Evolutionary conservation across 495 filamentous ascomycete species (phyloP), one percentile per base, ranked within the genome.

Genomic region (Lentithecium fluviatile): DNA sequence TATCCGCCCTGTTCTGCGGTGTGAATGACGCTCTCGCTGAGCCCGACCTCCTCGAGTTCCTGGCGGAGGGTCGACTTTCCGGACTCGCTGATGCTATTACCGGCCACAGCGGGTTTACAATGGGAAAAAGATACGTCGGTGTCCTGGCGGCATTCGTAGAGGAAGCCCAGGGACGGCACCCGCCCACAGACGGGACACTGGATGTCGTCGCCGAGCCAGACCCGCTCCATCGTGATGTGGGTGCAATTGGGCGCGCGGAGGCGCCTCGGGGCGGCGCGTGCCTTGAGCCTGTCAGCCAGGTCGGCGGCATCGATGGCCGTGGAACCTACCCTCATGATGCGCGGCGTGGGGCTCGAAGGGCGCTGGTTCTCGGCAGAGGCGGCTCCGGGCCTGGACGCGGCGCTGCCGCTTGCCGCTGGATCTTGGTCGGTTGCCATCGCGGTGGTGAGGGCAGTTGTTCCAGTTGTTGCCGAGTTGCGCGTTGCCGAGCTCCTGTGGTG

Each of bases 61-160:
- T 4, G 17, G 12, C 58, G 66, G 38, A 65, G 19, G 68, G 50
- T 23, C 66, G 17, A 75, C 43, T 60, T 54, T 15, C 15, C 17
- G 11, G 20, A 23, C 26, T 10, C 34, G 1, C n/a, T 13, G 26
- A 29, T 20, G 38, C n/a, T 23, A 6, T 48, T n/a, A 17, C 4
- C 12, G 10, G 29, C 45, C 13, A 20, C 19, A 6, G 6, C 15
- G 40, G 15, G 3, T 3, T 6, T n/a, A 43, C 19, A 43, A 43
- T 20, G 40, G n/a, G 43, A 15, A 24, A 37, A 21, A 13, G 52
- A 6, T 15, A 8, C 5, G 11, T 34, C 20, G 19, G 73, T 71
- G 66, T 90, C 87, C 63, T 83, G 77, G 5, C 75, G 79, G 68
- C 89, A 91, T 43, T 75, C 69, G 60, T 87, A 91, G 20, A 91